A percentile compares a stretch with the other conserved stretches of the same genome.
phyloP scores from a whole-genome alignment of 768 basidiomycete species.

The Agrocybe praecox region DNA sequence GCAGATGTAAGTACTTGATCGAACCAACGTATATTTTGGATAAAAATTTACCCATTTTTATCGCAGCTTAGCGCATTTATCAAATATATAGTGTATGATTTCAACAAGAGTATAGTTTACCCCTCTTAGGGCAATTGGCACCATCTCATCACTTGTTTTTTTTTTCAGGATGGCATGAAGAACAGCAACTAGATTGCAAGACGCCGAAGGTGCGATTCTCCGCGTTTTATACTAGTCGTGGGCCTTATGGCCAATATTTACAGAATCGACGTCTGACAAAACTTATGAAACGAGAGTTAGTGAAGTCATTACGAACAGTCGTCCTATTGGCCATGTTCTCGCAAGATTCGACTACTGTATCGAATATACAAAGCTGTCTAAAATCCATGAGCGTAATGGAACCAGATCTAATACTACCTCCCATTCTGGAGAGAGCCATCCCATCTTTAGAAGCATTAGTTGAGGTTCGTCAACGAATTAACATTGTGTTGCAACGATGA shows the following conservation, averaged over 20 bases:
- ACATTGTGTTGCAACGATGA: neutral
- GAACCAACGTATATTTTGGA: neutral
- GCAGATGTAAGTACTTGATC: slow-evolving; percentile 51
- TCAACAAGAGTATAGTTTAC: slow-evolving; percentile 66
- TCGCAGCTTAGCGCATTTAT: slow-evolving; percentile 79
- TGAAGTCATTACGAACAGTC: slow-evolving; percentile 80
- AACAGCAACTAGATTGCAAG: slow-evolving; percentile 76
- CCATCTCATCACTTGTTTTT: neutral
- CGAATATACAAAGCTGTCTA: slow-evolving; percentile 77
- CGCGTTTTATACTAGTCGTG: neutral
- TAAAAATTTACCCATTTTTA: neutral
- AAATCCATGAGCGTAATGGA: slow-evolving; percentile 86
- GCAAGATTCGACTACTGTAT: slow-evolving; percentile 72
- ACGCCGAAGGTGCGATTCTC: slow-evolving; percentile 56
- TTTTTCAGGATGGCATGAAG: slow-evolving; percentile 73
- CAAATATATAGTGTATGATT: slow-evolving; percentile 81
- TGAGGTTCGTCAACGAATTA: slow-evolving; percentile 51
- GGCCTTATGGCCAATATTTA: neutral
- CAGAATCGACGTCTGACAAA: slow-evolving; percentile 78
- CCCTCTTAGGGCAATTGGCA: neutral
- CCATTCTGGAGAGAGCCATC: slow-evolving; percentile 81
- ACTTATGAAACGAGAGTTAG: slow-evolving; percentile 81
- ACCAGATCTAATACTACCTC: slow-evolving; percentile 81
- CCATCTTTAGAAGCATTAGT: slow-evolving; percentile 88
- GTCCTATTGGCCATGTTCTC: slow-evolving; percentile 91